These are phyloP conservation scores for Ampelomyces quisqualis DNA, from an alignment of 2,329 filamentous ascomycete genomes.

Conservation along the genomic window DNA sequence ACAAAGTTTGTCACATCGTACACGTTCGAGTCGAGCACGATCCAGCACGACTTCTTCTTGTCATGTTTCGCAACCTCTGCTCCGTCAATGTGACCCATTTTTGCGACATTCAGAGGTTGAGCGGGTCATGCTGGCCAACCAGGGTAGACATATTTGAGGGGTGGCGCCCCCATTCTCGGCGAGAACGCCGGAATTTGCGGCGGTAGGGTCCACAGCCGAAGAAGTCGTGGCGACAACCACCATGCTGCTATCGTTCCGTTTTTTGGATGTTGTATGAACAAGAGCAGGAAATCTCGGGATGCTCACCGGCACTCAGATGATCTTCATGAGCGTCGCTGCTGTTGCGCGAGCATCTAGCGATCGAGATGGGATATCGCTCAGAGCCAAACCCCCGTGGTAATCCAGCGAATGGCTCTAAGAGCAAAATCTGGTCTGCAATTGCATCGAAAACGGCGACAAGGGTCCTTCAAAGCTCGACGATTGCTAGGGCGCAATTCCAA, in stretches of 20 bases:
- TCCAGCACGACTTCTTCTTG: constrained; percentile 55
- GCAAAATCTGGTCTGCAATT: no score
- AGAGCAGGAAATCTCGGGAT: no score
- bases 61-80: constrained; percentile 40
- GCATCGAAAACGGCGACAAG: no score
- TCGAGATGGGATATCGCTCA: no score
- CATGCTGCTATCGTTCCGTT: not conserved
- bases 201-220: not conserved
- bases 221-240: not conserved
- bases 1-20: constrained; percentile 68
- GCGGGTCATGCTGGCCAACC: constrained; percentile 17
- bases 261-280: not conserved
- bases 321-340: not conserved
- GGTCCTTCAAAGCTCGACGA: no score
- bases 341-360: no score
- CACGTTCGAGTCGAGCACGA: constrained; percentile 66
- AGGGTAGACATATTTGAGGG: constrained; percentile 25
- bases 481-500: no score
- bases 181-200: constrained; percentile 18
- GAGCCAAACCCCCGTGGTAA: not conserved
- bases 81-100: constrained; percentile 31
- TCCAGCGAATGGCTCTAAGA: no score
- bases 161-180: constrained; percentile 17
- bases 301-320: no score
- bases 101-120: constrained; percentile 5